Evolutionary conservation across 352 stramenopile species (phyloP).

Genomic region (Salisapilia sapeloensis): DNA sequence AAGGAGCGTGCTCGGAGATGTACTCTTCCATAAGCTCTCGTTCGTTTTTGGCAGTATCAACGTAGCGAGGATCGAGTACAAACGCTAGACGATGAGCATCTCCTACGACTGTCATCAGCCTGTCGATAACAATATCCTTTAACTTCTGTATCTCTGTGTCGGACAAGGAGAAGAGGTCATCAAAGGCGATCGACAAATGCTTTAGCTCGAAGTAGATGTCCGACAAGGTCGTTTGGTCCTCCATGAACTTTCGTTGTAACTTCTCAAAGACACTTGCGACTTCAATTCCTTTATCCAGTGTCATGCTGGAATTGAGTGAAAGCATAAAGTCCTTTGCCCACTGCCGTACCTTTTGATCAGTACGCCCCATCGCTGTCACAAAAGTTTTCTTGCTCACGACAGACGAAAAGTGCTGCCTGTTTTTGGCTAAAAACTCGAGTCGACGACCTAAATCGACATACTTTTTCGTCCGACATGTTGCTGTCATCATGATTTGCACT

Average conservation of each 20-base stretch:
- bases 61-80: slow-evolving; percentile 58
- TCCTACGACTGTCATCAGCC: slow-evolving; percentile 57
- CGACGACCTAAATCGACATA: too few species aligned
- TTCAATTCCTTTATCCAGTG: slow-evolving; percentile 61
- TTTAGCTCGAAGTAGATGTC: slow-evolving; percentile 76
- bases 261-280: slow-evolving; percentile 65
- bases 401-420: too few species aligned
- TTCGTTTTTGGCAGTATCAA: slow-evolving; percentile 66
- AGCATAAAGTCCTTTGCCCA: slow-evolving; percentile 60
- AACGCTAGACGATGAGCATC: slow-evolving; percentile 61
- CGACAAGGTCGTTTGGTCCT: slow-evolving; percentile 58
- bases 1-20: slow-evolving; percentile 68
- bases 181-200: slow-evolving; percentile 59
- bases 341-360: slow-evolving; percentile 33
- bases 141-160: slow-evolving; percentile 62
- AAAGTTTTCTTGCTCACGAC: slow-evolving; percentile 61
- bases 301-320: slow-evolving; percentile 61
- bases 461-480: too few species aligned
- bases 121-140: slow-evolving; percentile 63
- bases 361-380: slow-evolving; percentile 14
- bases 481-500: slow-evolving; percentile 51
- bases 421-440: too few species aligned
- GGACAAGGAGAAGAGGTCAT: slow-evolving; percentile 48
- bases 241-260: slow-evolving; percentile 73
- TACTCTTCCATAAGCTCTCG: slow-evolving; percentile 70